Evolutionary conservation across 2,329 filamentous ascomycete genomes (phyloP), one percentile per base, ranked within the genome.

Genomic region (Aspergillus sp.): DNA sequence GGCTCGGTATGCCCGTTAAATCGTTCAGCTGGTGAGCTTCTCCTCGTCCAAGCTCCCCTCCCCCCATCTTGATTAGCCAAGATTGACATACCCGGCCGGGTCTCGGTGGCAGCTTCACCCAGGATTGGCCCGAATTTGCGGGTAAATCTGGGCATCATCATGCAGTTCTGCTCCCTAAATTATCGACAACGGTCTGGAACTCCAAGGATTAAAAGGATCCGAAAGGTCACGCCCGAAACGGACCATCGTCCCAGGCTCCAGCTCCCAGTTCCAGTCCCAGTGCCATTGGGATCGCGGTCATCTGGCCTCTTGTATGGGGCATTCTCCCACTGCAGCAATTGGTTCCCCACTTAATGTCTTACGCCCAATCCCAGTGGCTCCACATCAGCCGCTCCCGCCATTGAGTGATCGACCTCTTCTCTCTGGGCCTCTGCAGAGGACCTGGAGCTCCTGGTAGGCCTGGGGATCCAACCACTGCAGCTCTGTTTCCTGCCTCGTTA

Each of bases 331-430:
- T 54, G 35, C 31, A 47, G 40, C 43, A 39, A 59, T 48, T 58
- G 54, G 50, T 53, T 52, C 33, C 54, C 53, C 45, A 43, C n/a
- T 52, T 50, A 46, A 52, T 60, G 31, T 54, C 58, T 61, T 54
- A 39, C 59, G 37, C 57, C 62, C 62, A 64, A 62, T 58, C 57
- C 58, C 47, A 53, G 55, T 59, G 60, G 62, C 60, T 66, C 62
- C 64, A 64, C 63, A 52, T 58, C 39, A 61, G 52, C 58, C 59
- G 56, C 51, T 53, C 57, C 63, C 59, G 60, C 62, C 64, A 62
- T 63, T 57, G 53, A 64, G 51, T 48, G 52, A 61, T 60, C 46
- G 52, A 52, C 41, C 47, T 55, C 35, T 35, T 46, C 40, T 21
- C 39, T 12, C 24, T 43, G 37, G 37, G 35, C 41, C 39, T 12